Evolutionary conservation across 2,329 filamentous ascomycete genomes (phyloP).

Genomic region (Cercospora zeae-maydis): DNA sequence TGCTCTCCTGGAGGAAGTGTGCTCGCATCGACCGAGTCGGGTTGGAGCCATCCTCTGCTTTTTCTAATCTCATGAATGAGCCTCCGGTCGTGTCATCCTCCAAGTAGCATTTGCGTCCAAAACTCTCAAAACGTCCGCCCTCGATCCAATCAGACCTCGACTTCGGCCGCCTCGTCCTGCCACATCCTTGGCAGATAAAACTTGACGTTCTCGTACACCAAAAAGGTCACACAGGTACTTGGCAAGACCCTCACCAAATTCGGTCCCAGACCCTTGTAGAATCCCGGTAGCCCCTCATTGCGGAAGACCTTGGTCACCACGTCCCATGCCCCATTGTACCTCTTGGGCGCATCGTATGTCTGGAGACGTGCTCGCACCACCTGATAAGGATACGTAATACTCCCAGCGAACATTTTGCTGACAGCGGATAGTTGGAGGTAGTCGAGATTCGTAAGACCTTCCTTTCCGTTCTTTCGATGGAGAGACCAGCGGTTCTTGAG

Average conservation of each 20-base stretch:
- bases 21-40: background rate
- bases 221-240: slow-evolving; percentile 91
- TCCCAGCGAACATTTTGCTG: slow-evolving; percentile 85
- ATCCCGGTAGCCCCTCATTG: slow-evolving; percentile 75
- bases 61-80: no score
- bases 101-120: background rate
- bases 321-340: slow-evolving; percentile 69
- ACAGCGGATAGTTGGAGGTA: slow-evolving; percentile 75
- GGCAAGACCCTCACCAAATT: slow-evolving; percentile 89
- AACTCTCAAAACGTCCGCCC: background rate
- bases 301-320: slow-evolving; percentile 70
- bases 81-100: background rate
- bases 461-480: slow-evolving; percentile 34
- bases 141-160: background rate
- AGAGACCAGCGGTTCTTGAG: slow-evolving; percentile 59
- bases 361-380: slow-evolving; percentile 85
- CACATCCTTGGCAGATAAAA: slow-evolving; percentile 56
- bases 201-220: slow-evolving; percentile 94
- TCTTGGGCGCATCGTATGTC: slow-evolving; percentile 74
- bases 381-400: slow-evolving; percentile 90
- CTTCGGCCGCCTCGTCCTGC: slow-evolving; percentile 8
- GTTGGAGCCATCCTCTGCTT: background rate
- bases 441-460: slow-evolving; percentile 64
- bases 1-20: background rate
- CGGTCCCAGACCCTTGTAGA: slow-evolving; percentile 86